Evolutionary conservation across 2,329 filamentous ascomycete genomes (phyloP).

Genomic region (Diplocarpon rosae): DNA sequence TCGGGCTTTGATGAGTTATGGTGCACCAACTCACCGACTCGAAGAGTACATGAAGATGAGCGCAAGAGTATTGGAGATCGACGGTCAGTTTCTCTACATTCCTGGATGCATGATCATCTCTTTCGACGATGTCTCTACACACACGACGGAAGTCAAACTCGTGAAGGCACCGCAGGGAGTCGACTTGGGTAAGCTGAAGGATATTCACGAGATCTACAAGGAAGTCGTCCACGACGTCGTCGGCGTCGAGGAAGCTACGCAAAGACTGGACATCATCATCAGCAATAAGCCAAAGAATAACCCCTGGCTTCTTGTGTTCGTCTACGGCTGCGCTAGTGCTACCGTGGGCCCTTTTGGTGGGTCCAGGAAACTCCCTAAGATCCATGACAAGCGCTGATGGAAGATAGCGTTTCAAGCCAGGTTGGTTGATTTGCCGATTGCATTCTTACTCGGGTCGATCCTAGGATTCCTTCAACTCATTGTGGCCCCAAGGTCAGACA

Average conservation of each 20-base stretch:
- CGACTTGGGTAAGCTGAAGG: slow-evolving; percentile 61
- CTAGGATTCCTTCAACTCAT: slow-evolving; percentile 61
- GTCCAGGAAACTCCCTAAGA: neutral
- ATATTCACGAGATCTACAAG: slow-evolving; percentile 70
- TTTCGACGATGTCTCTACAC: slow-evolving; percentile 64
- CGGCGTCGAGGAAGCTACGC: slow-evolving; percentile 57
- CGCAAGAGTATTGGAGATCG: slow-evolving; percentile 76
- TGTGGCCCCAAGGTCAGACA: slow-evolving; percentile 54
- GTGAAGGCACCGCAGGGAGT: slow-evolving; percentile 58
- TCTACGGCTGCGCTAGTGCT: slow-evolving; percentile 64
- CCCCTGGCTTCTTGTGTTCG: slow-evolving; percentile 43
- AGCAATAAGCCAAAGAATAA: slow-evolving; percentile 35
- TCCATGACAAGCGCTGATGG: slow-evolving; percentile 5
- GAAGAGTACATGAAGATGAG: slow-evolving; percentile 91
- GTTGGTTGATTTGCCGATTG: slow-evolving; percentile 60
- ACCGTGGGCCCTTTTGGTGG: slow-evolving; percentile 55
- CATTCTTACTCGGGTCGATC: slow-evolving; percentile 58
- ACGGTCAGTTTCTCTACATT: slow-evolving; percentile 81
- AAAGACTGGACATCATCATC: slow-evolving; percentile 46
- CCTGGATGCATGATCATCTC: slow-evolving; percentile 92
- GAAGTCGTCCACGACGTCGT: slow-evolving; percentile 71
- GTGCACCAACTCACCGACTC: slow-evolving; percentile 80
- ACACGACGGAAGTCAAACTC: slow-evolving; percentile 72
- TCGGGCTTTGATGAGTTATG: slow-evolving; percentile 77
- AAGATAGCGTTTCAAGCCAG: slow-evolving; percentile 53